phyloP scores from a whole-genome alignment of 495 filamentous ascomycete genomes.

The Cudoniella acicularis region DNA sequence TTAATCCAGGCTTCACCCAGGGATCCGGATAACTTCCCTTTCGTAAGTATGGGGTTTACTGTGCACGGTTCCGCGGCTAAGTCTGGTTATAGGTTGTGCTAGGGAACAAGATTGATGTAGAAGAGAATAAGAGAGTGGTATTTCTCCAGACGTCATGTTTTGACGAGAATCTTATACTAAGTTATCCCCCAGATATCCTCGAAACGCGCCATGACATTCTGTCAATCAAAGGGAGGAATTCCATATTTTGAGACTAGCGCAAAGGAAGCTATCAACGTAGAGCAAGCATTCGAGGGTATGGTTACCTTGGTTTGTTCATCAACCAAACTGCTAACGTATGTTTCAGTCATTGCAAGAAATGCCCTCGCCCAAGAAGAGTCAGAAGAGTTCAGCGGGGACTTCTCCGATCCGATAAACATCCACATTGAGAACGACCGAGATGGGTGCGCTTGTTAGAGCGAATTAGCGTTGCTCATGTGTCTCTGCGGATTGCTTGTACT shows the following conservation, averaged over 20 bases:
- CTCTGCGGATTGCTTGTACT: conserved; percentile 2
- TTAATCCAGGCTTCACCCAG: conserved; percentile 94
- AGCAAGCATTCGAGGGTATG: conserved; percentile 96
- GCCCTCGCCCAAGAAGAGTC: conserved; percentile 95
- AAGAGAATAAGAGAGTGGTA: conserved; percentile 93
- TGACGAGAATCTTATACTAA: background rate
- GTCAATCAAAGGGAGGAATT: conserved; percentile 93
- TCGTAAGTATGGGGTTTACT: conserved; percentile 56
- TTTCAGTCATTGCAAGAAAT: conserved; percentile 88
- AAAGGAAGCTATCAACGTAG: conserved; percentile 97
- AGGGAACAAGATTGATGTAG: conserved; percentile 97
- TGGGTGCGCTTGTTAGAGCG: conserved; percentile 78
- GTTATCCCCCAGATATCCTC: conserved; percentile 65
- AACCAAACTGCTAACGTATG: background rate
- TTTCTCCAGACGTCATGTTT: conserved; percentile 25
- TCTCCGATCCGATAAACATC: conserved; percentile 96
- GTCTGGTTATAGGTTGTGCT: conserved; percentile 65
- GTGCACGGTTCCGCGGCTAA: conserved; percentile 8
- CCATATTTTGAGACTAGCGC: conserved; percentile 99
- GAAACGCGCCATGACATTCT: conserved; percentile 95
- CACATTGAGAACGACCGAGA: conserved; percentile 87
- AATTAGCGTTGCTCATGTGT: conserved; percentile 7
- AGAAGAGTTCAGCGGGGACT: conserved; percentile 87
- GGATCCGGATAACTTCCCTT: conserved; percentile 96
- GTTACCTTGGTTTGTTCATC: background rate